Evolutionary conservation across 495 filamentous ascomycete species (phyloP), one percentile per base, ranked within the genome.

Genomic region (Aspergillus baeticus): DNA sequence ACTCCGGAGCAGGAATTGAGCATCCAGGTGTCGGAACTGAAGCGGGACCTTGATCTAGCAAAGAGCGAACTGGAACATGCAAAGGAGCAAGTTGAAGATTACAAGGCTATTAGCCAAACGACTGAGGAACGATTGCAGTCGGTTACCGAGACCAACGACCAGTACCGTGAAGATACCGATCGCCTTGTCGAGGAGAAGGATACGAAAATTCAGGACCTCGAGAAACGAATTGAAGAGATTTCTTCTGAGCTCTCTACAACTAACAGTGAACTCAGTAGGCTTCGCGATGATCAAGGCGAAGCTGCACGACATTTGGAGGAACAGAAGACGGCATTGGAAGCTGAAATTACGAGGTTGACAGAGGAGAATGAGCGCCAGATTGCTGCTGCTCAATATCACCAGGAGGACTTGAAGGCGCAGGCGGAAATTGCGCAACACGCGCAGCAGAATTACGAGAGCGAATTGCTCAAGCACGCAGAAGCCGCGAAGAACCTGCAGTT

Each of bases 381-480:
- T 47, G 86, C 86, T 17, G 81, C 89, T 21, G 84, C 87, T n/a
- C 79, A 85, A 51, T 89, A 87, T 69, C 88, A 94, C 65, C 89
- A 93, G 70, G 88, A 92, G 51, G 92, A 98, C 62, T 76, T 98
- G 17, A 91, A 93, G 49, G 88, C 89, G 1, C 95, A 99, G 71
- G 92, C 92, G 20, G 86, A 91, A 21, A 99, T 99, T 66, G 89
- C 95, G 3, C 83, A 90, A 51, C 89, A 89, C 65, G 92, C 94
- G 6, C 95, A 98, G 67, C 87, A 95, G 60, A 91, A 93, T 57
- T 99, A 99, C 62, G 95, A 99, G 67, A 84, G 81, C 48, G 95
- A 98, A 62, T 80, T 98, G 1, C 83, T 96, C 62, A 96, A 92
- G 69, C 95, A 99, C 66, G 92, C 91, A 3, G 91, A 96, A 56